Evolutionary conservation across 805 yeast species (phyloP).

Genomic region (Ogataea pignaliae): DNA sequence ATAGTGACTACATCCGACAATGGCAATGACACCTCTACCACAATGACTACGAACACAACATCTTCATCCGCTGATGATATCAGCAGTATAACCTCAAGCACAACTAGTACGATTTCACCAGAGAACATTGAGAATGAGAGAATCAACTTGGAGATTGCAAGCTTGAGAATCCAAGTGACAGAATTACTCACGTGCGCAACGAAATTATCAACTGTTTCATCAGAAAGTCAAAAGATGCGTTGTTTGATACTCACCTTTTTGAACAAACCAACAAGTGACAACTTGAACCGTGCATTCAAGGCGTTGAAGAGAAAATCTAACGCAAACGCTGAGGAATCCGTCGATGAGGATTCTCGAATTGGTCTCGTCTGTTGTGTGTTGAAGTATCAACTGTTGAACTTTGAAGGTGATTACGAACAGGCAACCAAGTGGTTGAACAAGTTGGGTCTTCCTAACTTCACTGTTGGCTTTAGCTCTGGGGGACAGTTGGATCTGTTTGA

Average conservation of each 20-base stretch:
- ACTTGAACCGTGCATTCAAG: constrained; percentile 7
- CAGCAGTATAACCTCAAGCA: background rate
- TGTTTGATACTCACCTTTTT: constrained; percentile 17
- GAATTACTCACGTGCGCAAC: constrained; percentile 8
- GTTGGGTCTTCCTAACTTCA: constrained; percentile 22
- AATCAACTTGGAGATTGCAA: constrained; percentile 8
- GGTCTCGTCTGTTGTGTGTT: constrained; percentile 23
- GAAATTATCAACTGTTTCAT: constrained; percentile 3
- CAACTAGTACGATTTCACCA: background rate
- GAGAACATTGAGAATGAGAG: constrained; percentile 6
- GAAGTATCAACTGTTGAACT: constrained; percentile 21
- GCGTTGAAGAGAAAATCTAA: constrained; percentile 11
- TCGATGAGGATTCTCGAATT: constrained; percentile 11
- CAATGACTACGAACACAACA: background rate
- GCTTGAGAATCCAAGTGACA: constrained; percentile 10
- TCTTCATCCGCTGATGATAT: too few relatives aligned
- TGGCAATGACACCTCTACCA: constrained; percentile 1
- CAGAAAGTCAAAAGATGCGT: constrained; percentile 6
- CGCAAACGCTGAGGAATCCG: constrained; percentile 1
- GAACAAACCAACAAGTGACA: constrained; percentile 15
- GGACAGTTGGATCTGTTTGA: constrained; percentile 21
- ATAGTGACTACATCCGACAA: background rate
- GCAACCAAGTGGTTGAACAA: constrained; percentile 21
- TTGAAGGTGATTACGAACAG: constrained; percentile 8
- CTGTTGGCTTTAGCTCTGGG: constrained; percentile 15